Evolutionary conservation across 83 land plant species (phyloP).

Genomic region (Picea mariana): DNA sequence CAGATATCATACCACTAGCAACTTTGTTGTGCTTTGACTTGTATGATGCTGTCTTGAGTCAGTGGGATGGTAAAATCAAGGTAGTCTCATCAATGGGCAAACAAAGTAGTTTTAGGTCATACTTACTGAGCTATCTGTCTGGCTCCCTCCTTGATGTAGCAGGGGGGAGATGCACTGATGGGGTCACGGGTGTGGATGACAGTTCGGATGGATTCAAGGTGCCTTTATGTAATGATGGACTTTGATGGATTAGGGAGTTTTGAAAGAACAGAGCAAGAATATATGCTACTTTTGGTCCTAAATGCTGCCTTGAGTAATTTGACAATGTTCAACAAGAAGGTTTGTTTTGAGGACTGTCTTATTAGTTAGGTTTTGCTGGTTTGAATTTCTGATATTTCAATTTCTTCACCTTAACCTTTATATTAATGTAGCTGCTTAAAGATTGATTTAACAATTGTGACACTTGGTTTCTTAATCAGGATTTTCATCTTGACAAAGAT

Average conservation of each 20-base stretch:
- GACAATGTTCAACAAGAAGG: conserved; percentile 47
- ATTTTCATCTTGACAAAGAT: conserved; percentile 40
- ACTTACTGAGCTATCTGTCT: conserved; percentile 21
- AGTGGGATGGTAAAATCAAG: too few relatives aligned
- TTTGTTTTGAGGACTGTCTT: background rate
- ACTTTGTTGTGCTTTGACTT: conserved; percentile 27
- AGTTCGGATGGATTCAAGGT: conserved; percentile 14
- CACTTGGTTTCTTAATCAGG: conserved; percentile 16
- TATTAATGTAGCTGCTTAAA: background rate
- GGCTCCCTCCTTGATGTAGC: too few relatives aligned
- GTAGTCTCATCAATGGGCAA: background rate
- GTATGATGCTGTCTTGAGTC: too few relatives aligned
- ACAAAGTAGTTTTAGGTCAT: conserved; percentile 43
- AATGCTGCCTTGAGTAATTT: conserved; percentile 45
- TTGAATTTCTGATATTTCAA: background rate
- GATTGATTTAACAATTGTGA: background rate
- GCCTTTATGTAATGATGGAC: conserved; percentile 34
- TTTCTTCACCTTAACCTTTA: background rate
- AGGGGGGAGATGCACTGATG: background rate
- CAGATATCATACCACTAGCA: conserved; percentile 38
- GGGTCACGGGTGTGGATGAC: conserved; percentile 45
- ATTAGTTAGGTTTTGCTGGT: background rate
- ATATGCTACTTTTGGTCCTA: conserved; percentile 40
- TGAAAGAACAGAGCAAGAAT: conserved; percentile 40
- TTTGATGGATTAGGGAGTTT: conserved; percentile 42